These are phyloP conservation scores for Mortierella antarctica DNA, from an alignment of 192 early-diverging fungal species.

Conservation along the genomic window DNA sequence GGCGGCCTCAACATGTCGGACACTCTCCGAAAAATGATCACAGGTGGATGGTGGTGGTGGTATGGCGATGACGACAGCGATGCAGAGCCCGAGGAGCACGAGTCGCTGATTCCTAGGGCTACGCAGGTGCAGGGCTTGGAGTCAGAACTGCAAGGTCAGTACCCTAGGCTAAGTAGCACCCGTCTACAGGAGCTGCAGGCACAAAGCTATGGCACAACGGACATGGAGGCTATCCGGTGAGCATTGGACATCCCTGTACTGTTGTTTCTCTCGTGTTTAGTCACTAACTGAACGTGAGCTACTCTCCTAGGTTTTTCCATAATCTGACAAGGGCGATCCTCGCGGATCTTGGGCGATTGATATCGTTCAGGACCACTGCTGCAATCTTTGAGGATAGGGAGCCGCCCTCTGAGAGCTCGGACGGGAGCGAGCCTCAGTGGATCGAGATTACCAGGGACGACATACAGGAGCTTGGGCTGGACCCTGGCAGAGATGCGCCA, in stretches of 20 bases:
- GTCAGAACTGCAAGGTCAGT: slow-evolving; percentile 1
- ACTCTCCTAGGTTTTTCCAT: slow-evolving; percentile 55
- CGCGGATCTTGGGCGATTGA: slow-evolving; percentile 30
- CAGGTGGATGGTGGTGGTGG: slow-evolving; percentile 66
- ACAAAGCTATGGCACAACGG: slow-evolving; percentile 27
- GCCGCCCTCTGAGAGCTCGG: not conserved
- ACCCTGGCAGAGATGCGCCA: slow-evolving; percentile 48
- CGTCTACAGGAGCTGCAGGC: slow-evolving; percentile 9
- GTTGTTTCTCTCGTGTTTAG: not conserved
- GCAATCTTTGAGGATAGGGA: slow-evolving; percentile 37
- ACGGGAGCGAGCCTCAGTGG: not conserved
- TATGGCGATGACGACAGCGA: slow-evolving; percentile 48
- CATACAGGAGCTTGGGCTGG: slow-evolving; percentile 56
- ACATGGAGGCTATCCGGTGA: slow-evolving; percentile 49
- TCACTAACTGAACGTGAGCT: not conserved
- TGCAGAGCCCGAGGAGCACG: slow-evolving; percentile 32
- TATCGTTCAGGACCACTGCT: slow-evolving; percentile 37
- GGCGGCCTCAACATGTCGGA: slow-evolving; percentile 47
- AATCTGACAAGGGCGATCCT: slow-evolving; percentile 49
- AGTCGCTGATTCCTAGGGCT: slow-evolving; percentile 8
- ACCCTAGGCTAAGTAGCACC: slow-evolving; percentile 7
- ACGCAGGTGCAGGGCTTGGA: slow-evolving; percentile 21
- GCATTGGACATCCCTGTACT: not conserved
- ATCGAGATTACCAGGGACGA: slow-evolving; percentile 45
- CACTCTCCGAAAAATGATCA: slow-evolving; percentile 52